Conservation (phyloP, 495 filamentous ascomycete genomes). For the Aspergillus heteromorphus region DNA sequence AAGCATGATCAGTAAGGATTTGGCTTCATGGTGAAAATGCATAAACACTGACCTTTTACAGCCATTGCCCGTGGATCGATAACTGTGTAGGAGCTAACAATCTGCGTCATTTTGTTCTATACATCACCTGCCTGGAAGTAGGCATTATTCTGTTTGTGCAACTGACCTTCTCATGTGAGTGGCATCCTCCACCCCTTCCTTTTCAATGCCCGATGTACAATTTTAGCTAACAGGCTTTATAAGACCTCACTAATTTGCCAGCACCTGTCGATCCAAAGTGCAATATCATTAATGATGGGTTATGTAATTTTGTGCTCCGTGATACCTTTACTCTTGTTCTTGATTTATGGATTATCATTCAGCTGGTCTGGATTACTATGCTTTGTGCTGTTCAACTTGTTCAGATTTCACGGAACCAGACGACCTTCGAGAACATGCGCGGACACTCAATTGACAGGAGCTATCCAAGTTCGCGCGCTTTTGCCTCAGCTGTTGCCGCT, state of each 20-base stretch:
- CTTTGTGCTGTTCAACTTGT: constrained; percentile 86
- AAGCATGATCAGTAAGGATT: constrained; percentile 89
- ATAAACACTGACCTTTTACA: constrained; percentile 45
- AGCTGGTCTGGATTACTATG: constrained; percentile 94
- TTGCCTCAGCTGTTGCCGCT: constrained; percentile 74
- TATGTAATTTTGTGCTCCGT: constrained; percentile 69
- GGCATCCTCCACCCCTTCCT: no score
- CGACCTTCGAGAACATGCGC: constrained; percentile 92
- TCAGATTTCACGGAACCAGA: constrained; percentile 85
- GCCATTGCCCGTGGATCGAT: constrained; percentile 96
- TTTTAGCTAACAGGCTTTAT: constrained; percentile 10
- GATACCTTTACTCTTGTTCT: constrained; percentile 82
- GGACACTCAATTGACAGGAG: constrained; percentile 53
- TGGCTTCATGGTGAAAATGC: neutral
- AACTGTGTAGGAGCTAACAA: constrained; percentile 96
- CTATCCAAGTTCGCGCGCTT: constrained; percentile 53
- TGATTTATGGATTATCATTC: constrained; percentile 69
- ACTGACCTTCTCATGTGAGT: constrained; percentile 51
- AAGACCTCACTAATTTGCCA: constrained; percentile 54
- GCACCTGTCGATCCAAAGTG: constrained; percentile 50
- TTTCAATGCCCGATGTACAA: neutral
- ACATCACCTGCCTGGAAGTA: constrained; percentile 68
- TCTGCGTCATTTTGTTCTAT: constrained; percentile 89
- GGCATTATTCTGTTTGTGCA: constrained; percentile 63
- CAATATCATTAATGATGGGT: constrained; percentile 63